Evolutionary conservation across 2,329 filamentous ascomycete genomes (phyloP).

Genomic region (Aspergillus sp.): DNA sequence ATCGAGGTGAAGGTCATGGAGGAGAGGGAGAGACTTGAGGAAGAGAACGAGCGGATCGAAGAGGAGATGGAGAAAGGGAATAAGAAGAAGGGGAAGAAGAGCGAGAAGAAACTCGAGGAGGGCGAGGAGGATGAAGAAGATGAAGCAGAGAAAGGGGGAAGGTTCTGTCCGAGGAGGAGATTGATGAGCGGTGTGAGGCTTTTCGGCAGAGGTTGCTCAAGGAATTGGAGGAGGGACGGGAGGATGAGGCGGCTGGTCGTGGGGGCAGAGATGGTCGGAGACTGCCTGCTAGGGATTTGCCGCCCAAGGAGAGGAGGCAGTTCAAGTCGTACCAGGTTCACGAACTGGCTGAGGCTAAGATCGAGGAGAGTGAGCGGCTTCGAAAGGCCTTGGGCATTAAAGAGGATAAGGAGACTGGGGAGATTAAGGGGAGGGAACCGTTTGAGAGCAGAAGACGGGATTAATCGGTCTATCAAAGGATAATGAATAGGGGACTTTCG

Average conservation of each 20-base stretch:
- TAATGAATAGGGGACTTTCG: no score
- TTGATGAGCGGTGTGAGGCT: conserved; percentile 69
- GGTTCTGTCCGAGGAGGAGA: conserved; percentile 72
- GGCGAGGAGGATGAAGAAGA: conserved; percentile 6
- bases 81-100: conserved; percentile 73
- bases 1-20: conserved; percentile 94
- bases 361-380: conserved; percentile 86
- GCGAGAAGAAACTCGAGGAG: conserved; percentile 2
- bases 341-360: conserved; percentile 93
- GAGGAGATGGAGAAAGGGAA: conserved; percentile 66
- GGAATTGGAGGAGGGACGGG: conserved; percentile 54
- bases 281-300: no score
- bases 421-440: conserved; percentile 34
- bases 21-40: conserved; percentile 83
- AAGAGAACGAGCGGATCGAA: conserved; percentile 58
- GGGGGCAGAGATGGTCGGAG: conserved; percentile 3
- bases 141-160: conserved; percentile 15
- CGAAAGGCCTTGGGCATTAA: conserved; percentile 82
- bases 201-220: conserved; percentile 60
- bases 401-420: conserved; percentile 80
- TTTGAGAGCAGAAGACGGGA: conserved; percentile 1
- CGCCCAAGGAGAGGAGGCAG: conserved; percentile 36
- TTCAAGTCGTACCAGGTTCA: conserved; percentile 94
- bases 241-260: conserved; percentile 35
- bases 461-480: no score